Percentiles rank a stretch among this genome's conserved stretches.
Conservation (phyloP, 1,284 basidiomycete species). For the Cryptococcus hybrid region DNA sequence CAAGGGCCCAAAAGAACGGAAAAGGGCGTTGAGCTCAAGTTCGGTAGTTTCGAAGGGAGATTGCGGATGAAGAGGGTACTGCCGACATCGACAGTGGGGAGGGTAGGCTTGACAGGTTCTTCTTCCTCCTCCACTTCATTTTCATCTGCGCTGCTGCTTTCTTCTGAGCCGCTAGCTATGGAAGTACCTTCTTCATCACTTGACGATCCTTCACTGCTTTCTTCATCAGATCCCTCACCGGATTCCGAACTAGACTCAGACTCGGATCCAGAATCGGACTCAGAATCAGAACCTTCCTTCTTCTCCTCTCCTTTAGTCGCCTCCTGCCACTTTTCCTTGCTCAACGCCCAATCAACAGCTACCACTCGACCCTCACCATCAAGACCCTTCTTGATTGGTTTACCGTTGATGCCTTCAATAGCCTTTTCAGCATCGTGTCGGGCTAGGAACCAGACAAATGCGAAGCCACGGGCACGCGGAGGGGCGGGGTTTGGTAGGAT, state of each 20-base stretch:
- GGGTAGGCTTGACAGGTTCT: constrained; percentile 63
- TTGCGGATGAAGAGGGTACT: constrained; percentile 95
- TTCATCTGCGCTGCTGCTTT: constrained; percentile 22
- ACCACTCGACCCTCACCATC: constrained; percentile 63
- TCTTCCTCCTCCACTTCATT: constrained; percentile 54
- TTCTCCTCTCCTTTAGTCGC: constrained; percentile 53
- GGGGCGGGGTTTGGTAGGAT: constrained; percentile 45
- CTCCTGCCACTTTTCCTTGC: no score
- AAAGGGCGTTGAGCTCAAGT: constrained; percentile 81
- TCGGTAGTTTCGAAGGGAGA: constrained; percentile 90
- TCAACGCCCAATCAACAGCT: constrained; percentile 95
- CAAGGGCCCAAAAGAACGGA: constrained; percentile 86
- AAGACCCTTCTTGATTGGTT: constrained; percentile 55
- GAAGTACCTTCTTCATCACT: constrained; percentile 38
- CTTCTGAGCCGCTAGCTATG: constrained; percentile 47
- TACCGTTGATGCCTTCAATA: constrained; percentile 79
- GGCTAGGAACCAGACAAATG: constrained; percentile 92
- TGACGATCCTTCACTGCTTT: constrained; percentile 45
- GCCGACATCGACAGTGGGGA: constrained; percentile 77
- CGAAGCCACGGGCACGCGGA: constrained; percentile 77
- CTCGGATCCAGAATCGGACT: constrained; percentile 21
- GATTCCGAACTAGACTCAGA: constrained; percentile 14
- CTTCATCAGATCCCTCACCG: constrained; percentile 35
- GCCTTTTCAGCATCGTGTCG: constrained; percentile 83
- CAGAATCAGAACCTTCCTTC: constrained; percentile 27